Base-by-base conservation (phyloP, 345 rosid species). In the Triadica sebifera region DNA sequence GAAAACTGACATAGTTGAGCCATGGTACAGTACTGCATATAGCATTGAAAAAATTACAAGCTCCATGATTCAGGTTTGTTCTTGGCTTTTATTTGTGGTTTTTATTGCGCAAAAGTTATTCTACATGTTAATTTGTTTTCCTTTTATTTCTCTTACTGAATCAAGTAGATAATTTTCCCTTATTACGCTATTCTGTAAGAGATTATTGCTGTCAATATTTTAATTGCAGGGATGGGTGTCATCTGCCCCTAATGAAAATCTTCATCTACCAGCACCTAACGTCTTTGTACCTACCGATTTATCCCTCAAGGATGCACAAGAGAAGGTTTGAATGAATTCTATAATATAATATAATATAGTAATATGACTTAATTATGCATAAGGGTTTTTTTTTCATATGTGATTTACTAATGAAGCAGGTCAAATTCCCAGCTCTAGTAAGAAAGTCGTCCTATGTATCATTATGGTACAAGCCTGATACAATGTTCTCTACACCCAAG, bases 11-110 rank as follows among this genome's bases (percentile, higher is more conserved):
- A 86, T 75, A 90, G 84, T 67, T 47, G 97, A 94, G 84, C 98
- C 98, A 16, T 94, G 97, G 97, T 92, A 94, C 81, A 84, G 85
- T 72, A 94, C 98, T 62, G 82, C 92, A 71, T 91, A 91, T 82
- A 87, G 92, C 65, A 61, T 89, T 53, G 94, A 89, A 84, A 86
- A 84, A 81, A 79, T 90, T 72, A 80, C 75, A 7, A 74, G 76
- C 70, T 80, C 92, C 61, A 77, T 69, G 50, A 88, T 94, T 79
- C 83, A 94, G 98, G 98, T 92, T 71, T 41, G 75, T 65, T 55
- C 10, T 50, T 67, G 25, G 69, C 69, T 81, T 41, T 58, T 56
- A 20, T 13, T 37, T 20, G 37, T 80, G 53, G 50, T 52, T 65
- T 55, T 24, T 15, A 59, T 24, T 22, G 10, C 17, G 6, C 34